phyloP scores from a whole-genome alignment of 148 eudicot genomes.

The Vaccinium myrtillus region DNA sequence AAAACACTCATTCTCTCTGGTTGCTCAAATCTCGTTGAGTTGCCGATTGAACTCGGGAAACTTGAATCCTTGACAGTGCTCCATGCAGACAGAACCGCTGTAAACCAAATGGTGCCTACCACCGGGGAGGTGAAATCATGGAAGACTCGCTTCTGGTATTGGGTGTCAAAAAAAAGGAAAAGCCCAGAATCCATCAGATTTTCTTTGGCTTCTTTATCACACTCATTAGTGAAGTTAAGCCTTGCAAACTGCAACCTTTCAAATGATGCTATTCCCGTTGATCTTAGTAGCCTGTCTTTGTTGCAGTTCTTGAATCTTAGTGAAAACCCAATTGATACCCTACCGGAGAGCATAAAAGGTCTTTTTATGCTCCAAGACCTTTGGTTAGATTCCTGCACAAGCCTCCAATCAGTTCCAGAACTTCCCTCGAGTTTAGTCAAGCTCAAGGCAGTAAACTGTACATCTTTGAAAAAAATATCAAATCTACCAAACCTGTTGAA shows the following conservation, averaged over 20 bases:
- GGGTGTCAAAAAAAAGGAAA: background rate
- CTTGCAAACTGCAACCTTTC: background rate
- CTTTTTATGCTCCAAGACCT: constrained; percentile 1
- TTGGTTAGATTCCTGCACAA: background rate
- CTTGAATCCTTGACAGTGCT: constrained; percentile 10
- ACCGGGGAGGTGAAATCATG: background rate
- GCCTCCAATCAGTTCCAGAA: constrained; percentile 19
- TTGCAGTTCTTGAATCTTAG: constrained; percentile 6
- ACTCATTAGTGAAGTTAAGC: background rate
- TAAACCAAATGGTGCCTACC: background rate
- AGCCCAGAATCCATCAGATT: background rate
- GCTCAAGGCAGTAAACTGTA: constrained; percentile 1
- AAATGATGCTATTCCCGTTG: background rate
- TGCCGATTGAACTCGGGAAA: constrained; percentile 5
- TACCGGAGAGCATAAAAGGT: constrained; percentile 14
- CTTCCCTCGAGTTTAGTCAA: constrained; percentile 10
- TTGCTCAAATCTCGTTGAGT: constrained; percentile 13
- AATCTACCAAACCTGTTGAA: constrained; percentile 9
- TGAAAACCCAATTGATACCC: background rate
- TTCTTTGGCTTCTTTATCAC: constrained; percentile 10
- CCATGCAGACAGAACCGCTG: background rate
- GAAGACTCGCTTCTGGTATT: background rate
- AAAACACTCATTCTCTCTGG: constrained; percentile 3
- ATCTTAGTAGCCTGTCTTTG: background rate
- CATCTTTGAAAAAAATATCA: background rate